phyloP scores from a whole-genome alignment of 2,329 filamentous ascomycete species.

The Arthrobotrys pseudoclavata region DNA sequence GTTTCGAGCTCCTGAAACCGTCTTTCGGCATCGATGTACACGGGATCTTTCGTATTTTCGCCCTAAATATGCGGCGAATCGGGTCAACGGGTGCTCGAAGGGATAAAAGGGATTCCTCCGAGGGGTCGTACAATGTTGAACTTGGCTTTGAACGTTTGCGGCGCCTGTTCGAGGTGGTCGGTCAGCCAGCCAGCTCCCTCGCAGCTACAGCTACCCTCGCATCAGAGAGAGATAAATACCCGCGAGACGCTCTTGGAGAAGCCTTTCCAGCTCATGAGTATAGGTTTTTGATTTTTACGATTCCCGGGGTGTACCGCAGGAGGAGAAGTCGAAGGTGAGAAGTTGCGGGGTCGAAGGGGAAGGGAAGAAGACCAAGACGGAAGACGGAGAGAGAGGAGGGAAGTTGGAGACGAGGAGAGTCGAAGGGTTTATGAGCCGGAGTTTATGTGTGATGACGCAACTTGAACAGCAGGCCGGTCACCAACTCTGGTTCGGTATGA shows the following conservation, averaged over 20 bases:
- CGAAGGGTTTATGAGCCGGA: constrained; percentile 19
- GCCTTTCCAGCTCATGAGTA: constrained; percentile 93
- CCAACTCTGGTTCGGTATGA: neutral
- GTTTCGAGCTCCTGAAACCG: constrained; percentile 93
- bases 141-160: constrained; percentile 88
- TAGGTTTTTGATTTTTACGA: neutral
- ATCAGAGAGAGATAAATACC: constrained; percentile 69
- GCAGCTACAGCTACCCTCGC: constrained; percentile 65
- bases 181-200: constrained; percentile 44
- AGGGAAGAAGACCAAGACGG: constrained; percentile 6
- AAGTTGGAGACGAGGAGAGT: constrained; percentile 30
- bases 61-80: constrained; percentile 68
- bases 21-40: constrained; percentile 94
- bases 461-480: neutral
- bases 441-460: constrained; percentile 60
- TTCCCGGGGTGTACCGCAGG: neutral
- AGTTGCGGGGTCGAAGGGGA: neutral
- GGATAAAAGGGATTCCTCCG: constrained; percentile 8
- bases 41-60: constrained; percentile 92
- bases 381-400: constrained; percentile 23
- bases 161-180: constrained; percentile 73
- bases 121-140: constrained; percentile 79
- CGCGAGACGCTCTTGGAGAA: constrained; percentile 90
- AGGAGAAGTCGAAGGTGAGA: constrained; percentile 6
- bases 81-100: neutral